Base-by-base conservation (phyloP, 2,329 filamentous ascomycete genomes). In the Neofusicoccum parvum region DNA sequence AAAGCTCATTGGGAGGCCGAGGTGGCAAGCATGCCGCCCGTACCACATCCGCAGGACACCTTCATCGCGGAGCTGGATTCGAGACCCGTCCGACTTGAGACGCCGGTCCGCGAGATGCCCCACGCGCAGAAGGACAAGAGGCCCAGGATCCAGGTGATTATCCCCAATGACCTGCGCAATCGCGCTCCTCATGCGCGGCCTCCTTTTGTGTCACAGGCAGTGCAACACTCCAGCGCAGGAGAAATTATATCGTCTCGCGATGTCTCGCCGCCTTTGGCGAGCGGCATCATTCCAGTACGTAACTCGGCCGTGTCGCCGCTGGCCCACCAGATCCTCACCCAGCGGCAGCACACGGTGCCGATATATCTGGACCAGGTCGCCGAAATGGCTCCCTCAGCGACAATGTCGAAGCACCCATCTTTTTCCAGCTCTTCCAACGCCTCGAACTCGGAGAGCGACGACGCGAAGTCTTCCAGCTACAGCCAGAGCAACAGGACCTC, bases 1-100 rank as follows among this genome's bases (percentile, higher is more conserved):
- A 75, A 75, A 41, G 76, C 79, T 34, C 73, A 80, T 59, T 82
- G 80, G 80, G 77, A 72, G 43, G 32, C 43, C 17, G 17, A 56
- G 34, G 41, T 56, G 39, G 58, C 54, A 45, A 45, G 51, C 36
- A 46, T 37, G 27, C 58, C 23, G 59, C 43, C 51, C 46, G 64
- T 64, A 63, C 50, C 54, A 50, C 67, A 36, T 53, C 63, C 36
- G 3, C 51, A 41, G 36, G 46, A 68, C 37, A 53, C 66, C 12
- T 66, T 66, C 50, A n/a, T 56, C 17, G 58, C 39, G 20, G 66
- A 66, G 11, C 27, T 64, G 32, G 64, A 69, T 20, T 48, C 66
- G 9, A 66, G 34, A 27, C 56, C 50, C 5, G 27, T 54, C 17
- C 41, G 34, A 20, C 59, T 51, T 12, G 27, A 62, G 41, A 48